These are phyloP conservation scores for Phoma sp. DNA, from an alignment of 2,329 filamentous ascomycete species.

Conservation along the genomic window DNA sequence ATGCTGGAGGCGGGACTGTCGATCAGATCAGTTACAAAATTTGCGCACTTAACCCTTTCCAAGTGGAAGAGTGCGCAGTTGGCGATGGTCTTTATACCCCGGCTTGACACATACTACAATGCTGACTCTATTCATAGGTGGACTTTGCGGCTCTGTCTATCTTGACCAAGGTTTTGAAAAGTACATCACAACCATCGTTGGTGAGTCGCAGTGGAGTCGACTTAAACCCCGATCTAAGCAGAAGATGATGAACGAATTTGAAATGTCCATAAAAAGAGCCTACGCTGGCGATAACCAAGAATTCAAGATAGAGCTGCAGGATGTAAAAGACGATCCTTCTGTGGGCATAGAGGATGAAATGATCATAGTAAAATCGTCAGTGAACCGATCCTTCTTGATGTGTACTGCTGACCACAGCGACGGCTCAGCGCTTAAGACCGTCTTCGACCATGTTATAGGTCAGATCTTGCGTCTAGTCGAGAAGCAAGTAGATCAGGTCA, in stretches of 20 bases:
- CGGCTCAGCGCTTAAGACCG: background rate
- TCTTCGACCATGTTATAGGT: background rate
- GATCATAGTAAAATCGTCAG: background rate
- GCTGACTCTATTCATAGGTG: background rate
- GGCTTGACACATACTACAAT: background rate
- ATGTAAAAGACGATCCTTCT: background rate
- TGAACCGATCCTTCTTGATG: background rate
- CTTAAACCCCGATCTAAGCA: background rate
- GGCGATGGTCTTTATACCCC: background rate
- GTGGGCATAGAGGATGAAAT: background rate
- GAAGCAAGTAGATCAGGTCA: constrained; percentile 20
- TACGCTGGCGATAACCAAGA: background rate
- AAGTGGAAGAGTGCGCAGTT: background rate
- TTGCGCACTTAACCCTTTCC: background rate
- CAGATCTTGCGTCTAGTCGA: constrained; percentile 22
- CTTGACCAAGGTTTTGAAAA: background rate
- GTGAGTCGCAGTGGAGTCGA: background rate
- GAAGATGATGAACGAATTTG: background rate
- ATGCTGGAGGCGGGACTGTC: constrained; percentile 32
- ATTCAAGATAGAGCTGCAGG: background rate
- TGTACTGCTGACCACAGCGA: background rate
- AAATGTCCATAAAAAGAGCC: background rate
- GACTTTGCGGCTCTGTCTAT: background rate
- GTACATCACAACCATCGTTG: background rate
- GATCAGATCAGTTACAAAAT: constrained; percentile 35